phyloP scores from a whole-genome alignment of 345 rosid species.

The Melaleuca quinquenervia region DNA sequence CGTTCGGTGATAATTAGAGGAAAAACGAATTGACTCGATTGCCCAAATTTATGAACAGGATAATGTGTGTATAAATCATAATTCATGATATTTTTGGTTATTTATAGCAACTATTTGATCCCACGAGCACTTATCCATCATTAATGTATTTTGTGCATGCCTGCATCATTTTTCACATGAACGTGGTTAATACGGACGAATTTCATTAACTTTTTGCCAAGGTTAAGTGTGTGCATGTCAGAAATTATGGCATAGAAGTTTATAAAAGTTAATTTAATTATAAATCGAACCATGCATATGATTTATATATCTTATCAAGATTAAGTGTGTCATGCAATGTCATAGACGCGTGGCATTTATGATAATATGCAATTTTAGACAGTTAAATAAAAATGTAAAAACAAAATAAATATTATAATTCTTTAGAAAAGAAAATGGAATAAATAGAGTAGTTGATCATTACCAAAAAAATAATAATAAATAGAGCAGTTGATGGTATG shows the following conservation, averaged over 20 bases:
- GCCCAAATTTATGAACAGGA: neutral
- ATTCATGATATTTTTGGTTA: neutral
- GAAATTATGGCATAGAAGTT: neutral
- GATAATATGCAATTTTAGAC: neutral
- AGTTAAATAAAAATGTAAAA: neutral
- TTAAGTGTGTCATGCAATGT: neutral
- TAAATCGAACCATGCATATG: neutral
- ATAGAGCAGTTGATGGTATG: neutral
- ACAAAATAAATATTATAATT: neutral
- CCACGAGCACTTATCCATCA: neutral
- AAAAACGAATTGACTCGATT: neutral
- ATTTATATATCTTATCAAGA: neutral
- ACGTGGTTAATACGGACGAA: neutral
- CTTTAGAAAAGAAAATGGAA: neutral
- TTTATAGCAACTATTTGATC: neutral
- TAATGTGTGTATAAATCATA: neutral
- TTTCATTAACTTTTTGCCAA: neutral
- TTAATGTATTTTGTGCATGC: rapidly evolving
- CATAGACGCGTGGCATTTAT: neutral
- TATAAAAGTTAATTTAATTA: neutral
- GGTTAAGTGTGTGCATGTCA: neutral
- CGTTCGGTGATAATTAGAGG: neutral
- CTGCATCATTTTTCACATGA: neutral
- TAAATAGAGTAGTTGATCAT: too few relatives aligned
- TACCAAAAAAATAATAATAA: too few relatives aligned